Percentiles rank a stretch among this genome's conserved stretches.
phyloP scores from a whole-genome alignment of 2,329 filamentous ascomycete genomes.

The Septoria petroselini region DNA sequence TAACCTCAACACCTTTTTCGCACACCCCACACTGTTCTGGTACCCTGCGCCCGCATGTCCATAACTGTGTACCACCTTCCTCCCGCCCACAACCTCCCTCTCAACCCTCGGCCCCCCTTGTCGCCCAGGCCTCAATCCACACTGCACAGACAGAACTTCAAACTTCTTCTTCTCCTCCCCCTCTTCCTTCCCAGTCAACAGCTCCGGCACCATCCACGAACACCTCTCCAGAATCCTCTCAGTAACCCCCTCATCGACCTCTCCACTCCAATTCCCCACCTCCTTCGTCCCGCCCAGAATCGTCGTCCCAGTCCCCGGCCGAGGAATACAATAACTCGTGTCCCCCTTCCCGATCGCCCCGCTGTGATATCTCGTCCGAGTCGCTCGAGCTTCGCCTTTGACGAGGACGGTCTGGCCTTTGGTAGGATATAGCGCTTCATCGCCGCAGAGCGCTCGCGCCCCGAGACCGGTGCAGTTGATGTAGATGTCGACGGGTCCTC shows the following conservation, averaged over 20 bases:
- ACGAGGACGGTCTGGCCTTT: conserved; percentile 49
- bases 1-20: conserved; percentile 31
- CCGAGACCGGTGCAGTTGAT: conserved; percentile 47
- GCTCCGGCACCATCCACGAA: conserved; percentile 38
- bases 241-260: conserved; percentile 37
- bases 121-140: conserved; percentile 47
- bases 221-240: conserved; percentile 40
- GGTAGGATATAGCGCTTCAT: conserved; percentile 42
- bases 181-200: conserved; percentile 36
- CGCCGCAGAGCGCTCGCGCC: conserved; percentile 39
- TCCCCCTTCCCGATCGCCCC: conserved; percentile 31
- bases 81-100: conserved; percentile 37
- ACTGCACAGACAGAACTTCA: conserved; percentile 45
- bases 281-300: conserved; percentile 49
- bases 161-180: conserved; percentile 40
- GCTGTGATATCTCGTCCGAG: conserved; percentile 30
- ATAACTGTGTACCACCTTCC: conserved; percentile 47
- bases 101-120: conserved; percentile 46
- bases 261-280: conserved; percentile 37
- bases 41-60: conserved; percentile 49
- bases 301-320: conserved; percentile 42
- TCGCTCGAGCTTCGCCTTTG: conserved; percentile 40
- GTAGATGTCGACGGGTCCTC: conserved; percentile 31
- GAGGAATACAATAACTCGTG: conserved; percentile 44
- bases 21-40: conserved; percentile 36